These are phyloP conservation scores for Croton laevigatus DNA, from an alignment of 441 rosid species.

Conservation along the genomic window DNA sequence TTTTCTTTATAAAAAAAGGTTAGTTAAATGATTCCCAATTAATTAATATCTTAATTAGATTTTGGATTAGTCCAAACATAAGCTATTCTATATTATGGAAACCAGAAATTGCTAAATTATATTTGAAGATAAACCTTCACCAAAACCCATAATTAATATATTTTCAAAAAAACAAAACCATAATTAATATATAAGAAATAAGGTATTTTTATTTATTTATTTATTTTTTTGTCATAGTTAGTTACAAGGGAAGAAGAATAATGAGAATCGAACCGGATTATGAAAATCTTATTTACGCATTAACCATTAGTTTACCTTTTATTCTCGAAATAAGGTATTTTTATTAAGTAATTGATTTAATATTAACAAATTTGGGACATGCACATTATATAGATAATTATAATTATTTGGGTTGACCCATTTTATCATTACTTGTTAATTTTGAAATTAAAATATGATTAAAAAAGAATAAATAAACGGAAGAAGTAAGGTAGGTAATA, in stretches of 20 bases:
- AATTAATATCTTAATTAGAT: background rate
- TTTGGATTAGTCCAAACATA: background rate
- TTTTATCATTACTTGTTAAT: background rate
- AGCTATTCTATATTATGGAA: background rate
- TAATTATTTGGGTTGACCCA: background rate
- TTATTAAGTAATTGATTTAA: background rate
- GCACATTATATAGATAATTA: background rate
- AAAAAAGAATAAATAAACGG: background rate
- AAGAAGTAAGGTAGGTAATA: background rate
- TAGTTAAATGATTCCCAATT: background rate
- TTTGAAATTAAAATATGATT: background rate
- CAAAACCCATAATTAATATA: slow-evolving; percentile 1
- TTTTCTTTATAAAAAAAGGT: background rate
- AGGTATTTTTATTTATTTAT: background rate
- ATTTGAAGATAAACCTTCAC: slow-evolving; percentile 1
- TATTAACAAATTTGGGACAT: background rate
- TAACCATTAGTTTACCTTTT: no score
- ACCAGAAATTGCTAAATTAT: background rate
- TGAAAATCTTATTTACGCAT: no score
- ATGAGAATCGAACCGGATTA: no score
- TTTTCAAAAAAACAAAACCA: no score
- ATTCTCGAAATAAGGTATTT: no score
- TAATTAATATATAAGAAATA: background rate
- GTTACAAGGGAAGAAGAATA: no score
- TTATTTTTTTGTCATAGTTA: background rate